Base-by-base conservation (phyloP, 371 early-diverging fungal species). In the Saksenaea vasiformis region DNA sequence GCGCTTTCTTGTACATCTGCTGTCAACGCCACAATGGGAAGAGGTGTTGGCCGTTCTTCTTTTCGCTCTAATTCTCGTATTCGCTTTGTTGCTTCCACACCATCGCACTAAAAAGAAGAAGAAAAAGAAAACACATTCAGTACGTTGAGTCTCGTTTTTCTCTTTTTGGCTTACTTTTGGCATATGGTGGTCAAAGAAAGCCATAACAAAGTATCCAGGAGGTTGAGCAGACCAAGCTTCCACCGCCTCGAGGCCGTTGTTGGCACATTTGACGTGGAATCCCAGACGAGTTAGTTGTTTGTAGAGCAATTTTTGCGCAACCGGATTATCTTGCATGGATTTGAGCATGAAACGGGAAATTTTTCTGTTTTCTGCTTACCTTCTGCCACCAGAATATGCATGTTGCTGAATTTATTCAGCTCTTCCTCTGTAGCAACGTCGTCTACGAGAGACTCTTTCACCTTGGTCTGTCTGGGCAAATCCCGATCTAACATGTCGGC, bases 111-210 rank as follows among this genome's bases (percentile, higher is more conserved):
- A 47, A 26, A 39, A 62, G 26, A 14, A 47, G 22, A 26, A 14
- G 4, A 14, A 14, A 36, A 22, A 54, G 19, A 5, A 43, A 19
- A 19, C 1, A 1, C 17, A 61, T 17, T n/a, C n/a, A n/a, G n/a
- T n/a, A n/a, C n/a, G n/a, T n/a, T n/a, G n/a, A n/a, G n/a, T n/a
- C n/a, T n/a, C n/a, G n/a, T n/a, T n/a, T n/a, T n/a, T n/a, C n/a
- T n/a, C n/a, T n/a, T n/a, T n/a, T n/a, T n/a, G n/a, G n/a, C n/a
- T n/a, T 69, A 77, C 78, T 62, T 76, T 73, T 17, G 80, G 80
- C 80, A 80, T 80, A 57, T 80, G 80, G 58, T 80, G 80, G 60
- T 80, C 80, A 67, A 80, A 78, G 34, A 80, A 78, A 1, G 64
- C 78, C 72, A 80, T 76, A 5, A 53, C 53, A 53, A 75, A 80